Evolutionary conservation across 2,329 filamentous ascomycete genomes (phyloP).

Genomic region (Pestalotiopsis sp.): DNA sequence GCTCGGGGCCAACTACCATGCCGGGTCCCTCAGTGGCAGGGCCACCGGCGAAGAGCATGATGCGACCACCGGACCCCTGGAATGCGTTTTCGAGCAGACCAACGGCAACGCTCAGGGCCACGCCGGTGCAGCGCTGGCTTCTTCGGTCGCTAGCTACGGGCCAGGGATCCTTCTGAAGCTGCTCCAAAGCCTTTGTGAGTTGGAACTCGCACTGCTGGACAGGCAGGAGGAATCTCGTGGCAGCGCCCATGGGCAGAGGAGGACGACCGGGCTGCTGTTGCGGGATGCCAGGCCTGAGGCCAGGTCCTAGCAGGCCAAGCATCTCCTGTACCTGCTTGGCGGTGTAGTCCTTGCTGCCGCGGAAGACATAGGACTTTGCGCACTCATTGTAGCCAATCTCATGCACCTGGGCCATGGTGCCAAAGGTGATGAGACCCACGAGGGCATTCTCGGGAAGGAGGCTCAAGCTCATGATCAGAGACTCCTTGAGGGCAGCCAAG

Average conservation of each 20-base stretch:
- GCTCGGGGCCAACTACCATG: conserved; percentile 92
- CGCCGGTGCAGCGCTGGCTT: conserved; percentile 87
- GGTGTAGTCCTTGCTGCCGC: conserved; percentile 96
- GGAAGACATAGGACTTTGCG: conserved; percentile 97
- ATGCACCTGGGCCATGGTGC: conserved; percentile 96
- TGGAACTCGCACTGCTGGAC: conserved; percentile 97
- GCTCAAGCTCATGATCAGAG: conserved; percentile 81
- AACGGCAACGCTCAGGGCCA: conserved; percentile 93
- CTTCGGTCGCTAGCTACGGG: conserved; percentile 92
- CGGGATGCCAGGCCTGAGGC: conserved; percentile 72
- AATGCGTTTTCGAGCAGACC: conserved; percentile 92
- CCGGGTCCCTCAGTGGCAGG: conserved; percentile 94
- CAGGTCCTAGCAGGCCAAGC: conserved; percentile 78
- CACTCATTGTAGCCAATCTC: conserved; percentile 98
- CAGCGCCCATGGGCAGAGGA: conserved; percentile 73
- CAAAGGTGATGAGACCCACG: conserved; percentile 82
- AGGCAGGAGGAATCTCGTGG: conserved; percentile 87
- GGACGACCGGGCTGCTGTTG: conserved; percentile 74
- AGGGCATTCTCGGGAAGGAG: conserved; percentile 79
- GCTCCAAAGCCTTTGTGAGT: conserved; percentile 92
- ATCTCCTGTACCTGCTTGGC: conserved; percentile 99
- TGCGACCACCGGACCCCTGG: conserved; percentile 89
- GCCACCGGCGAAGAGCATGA: conserved; percentile 97
- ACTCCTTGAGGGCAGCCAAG: conserved; percentile 79
- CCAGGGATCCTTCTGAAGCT: conserved; percentile 96